Conservation (phyloP, 768 basidiomycete genomes). For the Trametes gibbosa region DNA sequence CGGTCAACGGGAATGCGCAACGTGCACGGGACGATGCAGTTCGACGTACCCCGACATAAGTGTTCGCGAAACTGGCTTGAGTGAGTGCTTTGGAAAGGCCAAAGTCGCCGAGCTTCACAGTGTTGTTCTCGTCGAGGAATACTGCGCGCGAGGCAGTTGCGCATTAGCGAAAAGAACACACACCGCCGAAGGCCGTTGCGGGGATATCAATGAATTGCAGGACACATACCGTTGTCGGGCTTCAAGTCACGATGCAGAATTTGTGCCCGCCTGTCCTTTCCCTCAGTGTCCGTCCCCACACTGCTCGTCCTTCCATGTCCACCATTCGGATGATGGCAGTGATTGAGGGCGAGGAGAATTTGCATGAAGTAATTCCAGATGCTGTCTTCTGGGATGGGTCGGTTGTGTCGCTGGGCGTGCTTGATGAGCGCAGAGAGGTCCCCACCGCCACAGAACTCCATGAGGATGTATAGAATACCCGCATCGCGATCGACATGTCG, state of each 20-base stretch:
- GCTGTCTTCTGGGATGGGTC: constrained; percentile 85
- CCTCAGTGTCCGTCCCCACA: constrained; percentile 35
- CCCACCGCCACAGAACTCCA: constrained; percentile 99
- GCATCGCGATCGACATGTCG: constrained; percentile 86
- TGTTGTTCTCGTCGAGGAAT: constrained; percentile 80
- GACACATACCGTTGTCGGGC: constrained; percentile 87
- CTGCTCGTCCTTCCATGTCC: constrained; percentile 44
- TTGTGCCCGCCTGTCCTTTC: constrained; percentile 59
- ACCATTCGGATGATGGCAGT: constrained; percentile 82
- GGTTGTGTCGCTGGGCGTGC: constrained; percentile 61
- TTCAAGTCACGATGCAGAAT: constrained; percentile 95
- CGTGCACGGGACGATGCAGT: not conserved
- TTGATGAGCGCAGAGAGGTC: constrained; percentile 90
- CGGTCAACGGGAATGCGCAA: not conserved
- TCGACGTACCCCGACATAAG: constrained; percentile 87
- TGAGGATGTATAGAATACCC: constrained; percentile 93
- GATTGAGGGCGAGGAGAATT: constrained; percentile 81
- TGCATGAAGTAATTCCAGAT: constrained; percentile 98
- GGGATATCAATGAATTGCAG: not conserved
- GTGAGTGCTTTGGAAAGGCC: constrained; percentile 91
- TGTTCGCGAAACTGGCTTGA: constrained; percentile 87
- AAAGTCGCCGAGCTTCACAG: constrained; percentile 96
- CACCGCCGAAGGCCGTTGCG: not conserved
- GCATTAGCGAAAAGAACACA: not conserved
- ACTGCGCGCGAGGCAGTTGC: constrained; percentile 44